phyloP scores from a whole-genome alignment of 768 basidiomycete genomes.

The Lyophyllum shimeji region DNA sequence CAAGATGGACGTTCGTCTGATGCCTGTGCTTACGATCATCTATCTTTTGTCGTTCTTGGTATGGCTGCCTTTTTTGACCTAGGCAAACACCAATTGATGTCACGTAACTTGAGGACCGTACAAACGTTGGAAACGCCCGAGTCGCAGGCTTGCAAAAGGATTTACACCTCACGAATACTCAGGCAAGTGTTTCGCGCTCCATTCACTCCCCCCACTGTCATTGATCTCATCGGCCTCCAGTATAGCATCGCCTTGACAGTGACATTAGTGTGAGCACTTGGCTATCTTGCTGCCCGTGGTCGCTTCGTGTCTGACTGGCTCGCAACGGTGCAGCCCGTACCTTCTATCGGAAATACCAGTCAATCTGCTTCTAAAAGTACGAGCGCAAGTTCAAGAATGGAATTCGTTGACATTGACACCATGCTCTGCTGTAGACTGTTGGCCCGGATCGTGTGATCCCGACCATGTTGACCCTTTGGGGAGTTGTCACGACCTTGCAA shows the following conservation, averaged over 20 bases:
- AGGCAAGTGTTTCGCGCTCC: neutral
- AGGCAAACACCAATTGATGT: slow-evolving; percentile 22
- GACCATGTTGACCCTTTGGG: slow-evolving; percentile 9
- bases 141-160: slow-evolving; percentile 59
- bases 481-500: slow-evolving; percentile 11
- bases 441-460: slow-evolving; percentile 17
- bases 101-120: slow-evolving; percentile 38
- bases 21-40: slow-evolving; percentile 35
- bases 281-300: neutral
- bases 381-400: neutral
- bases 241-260: slow-evolving; percentile 52
- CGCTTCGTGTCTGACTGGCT: neutral
- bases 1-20: slow-evolving; percentile 36
- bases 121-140: slow-evolving; percentile 60
- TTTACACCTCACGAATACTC: slow-evolving; percentile 42
- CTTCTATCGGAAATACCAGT: slow-evolving; percentile 61
- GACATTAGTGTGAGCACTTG: slow-evolving; percentile 31
- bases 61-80: slow-evolving; percentile 36
- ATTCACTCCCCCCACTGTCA: no score
- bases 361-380: slow-evolving; percentile 55
- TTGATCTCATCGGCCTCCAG: slow-evolving; percentile 21
- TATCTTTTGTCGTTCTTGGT: slow-evolving; percentile 40
- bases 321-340: slow-evolving; percentile 34
- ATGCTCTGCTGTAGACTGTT: slow-evolving; percentile 5
- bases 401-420: neutral